Percentiles rank a stretch among this genome's conserved stretches.
phyloP scores from a whole-genome alignment of 2,329 filamentous ascomycete genomes.

The Fusarium redolens region DNA sequence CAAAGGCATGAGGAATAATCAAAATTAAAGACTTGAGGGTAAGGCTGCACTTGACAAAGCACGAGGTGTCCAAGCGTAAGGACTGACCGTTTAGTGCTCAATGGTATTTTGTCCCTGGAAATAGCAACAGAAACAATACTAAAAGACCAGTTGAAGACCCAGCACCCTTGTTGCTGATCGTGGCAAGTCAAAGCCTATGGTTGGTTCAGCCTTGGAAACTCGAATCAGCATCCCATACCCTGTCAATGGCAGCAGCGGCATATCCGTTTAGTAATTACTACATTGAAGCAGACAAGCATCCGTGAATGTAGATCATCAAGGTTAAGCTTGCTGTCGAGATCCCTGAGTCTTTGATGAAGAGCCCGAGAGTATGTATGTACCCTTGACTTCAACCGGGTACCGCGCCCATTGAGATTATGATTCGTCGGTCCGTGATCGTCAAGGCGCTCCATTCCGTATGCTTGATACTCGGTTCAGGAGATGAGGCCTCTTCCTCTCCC shows the following conservation, averaged over 20 bases:
- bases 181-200: not conserved
- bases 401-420: not conserved
- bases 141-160: not conserved
- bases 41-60: not conserved
- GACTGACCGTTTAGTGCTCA: not conserved
- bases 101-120: not conserved
- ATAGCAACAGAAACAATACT: not conserved
- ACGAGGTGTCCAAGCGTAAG: not conserved
- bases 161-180: not conserved
- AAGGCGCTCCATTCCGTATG: not conserved
- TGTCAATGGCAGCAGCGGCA: not conserved
- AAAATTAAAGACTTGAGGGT: not conserved
- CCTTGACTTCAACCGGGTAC: not conserved
- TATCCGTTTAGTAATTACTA: not conserved
- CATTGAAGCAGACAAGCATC: not conserved
- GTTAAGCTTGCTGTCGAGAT: not conserved
- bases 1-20: not conserved
- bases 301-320: constrained; percentile 1
- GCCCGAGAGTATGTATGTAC: not conserved
- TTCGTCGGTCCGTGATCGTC: not conserved
- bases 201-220: not conserved
- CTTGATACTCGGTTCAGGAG: not conserved
- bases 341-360: not conserved
- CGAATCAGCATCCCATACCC: not conserved
- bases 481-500: constrained; percentile 6